phyloP scores from a whole-genome alignment of 2,329 filamentous ascomycete genomes.

The Phoma sp. region DNA sequence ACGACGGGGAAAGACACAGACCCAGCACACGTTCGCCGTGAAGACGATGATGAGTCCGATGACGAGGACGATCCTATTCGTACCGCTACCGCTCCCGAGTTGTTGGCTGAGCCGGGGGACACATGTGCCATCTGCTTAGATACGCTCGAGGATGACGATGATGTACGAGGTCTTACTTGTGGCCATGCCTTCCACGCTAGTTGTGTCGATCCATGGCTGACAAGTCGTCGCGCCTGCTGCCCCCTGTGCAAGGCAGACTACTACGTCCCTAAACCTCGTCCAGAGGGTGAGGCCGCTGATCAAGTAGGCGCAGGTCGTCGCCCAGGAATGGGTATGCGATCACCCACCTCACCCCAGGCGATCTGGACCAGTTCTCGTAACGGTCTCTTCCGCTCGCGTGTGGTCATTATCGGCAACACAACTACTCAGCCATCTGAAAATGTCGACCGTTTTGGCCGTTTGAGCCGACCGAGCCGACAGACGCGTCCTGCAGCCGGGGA shows the following conservation, averaged over 20 bases:
- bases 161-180: conserved; percentile 90
- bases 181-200: conserved; percentile 98
- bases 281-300: conserved; percentile 59
- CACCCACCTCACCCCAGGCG: conserved; percentile 42
- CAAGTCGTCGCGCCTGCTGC: conserved; percentile 91
- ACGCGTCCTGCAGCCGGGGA: conserved; percentile 23
- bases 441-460: conserved; percentile 30
- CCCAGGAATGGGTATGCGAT: conserved; percentile 37
- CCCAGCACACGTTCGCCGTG: conserved; percentile 32
- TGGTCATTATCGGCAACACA: conserved; percentile 33
- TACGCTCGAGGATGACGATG: conserved; percentile 90
- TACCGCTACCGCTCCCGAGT: conserved; percentile 80
- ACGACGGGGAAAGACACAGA: conserved; percentile 28
- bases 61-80: conserved; percentile 84
- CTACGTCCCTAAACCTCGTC: conserved; percentile 88
- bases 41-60: conserved; percentile 65
- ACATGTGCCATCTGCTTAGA: conserved; percentile 97
- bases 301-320: conserved; percentile 38
- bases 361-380: conserved; percentile 43
- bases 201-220: conserved; percentile 96
- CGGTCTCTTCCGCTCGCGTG: conserved; percentile 44
- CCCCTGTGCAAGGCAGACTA: conserved; percentile 98
- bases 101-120: conserved; percentile 83
- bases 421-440: conserved; percentile 19
- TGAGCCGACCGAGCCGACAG: conserved; percentile 37